Evolutionary conservation across 495 filamentous ascomycete species (phyloP), one percentile per base, ranked within the genome.

Genomic region (Penicillium lividum): DNA sequence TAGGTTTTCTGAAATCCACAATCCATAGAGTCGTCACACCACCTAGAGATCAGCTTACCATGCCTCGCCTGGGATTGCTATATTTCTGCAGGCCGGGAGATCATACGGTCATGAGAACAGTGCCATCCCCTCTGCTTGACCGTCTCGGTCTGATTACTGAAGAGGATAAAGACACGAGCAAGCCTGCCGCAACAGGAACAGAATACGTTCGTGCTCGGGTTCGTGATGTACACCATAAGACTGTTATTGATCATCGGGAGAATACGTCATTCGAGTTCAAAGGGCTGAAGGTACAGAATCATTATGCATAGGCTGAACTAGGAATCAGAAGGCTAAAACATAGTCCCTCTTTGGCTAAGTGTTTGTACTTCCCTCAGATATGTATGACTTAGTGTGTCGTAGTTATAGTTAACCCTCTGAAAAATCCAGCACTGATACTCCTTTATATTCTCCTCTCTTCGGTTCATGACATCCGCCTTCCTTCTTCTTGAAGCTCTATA

Each of bases 1-100:
- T 3, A 67, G 76, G 76, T 0, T 73, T 78, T 30, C 56, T 81
- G 30, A 80, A 80, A 67, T 72, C 69, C 1, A 80, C 73, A n/a
- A 66, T 80, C 27, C 78, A 82, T 58, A 72, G 79, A 7, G 80
- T 82, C 11, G 74, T 80, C 18, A 68, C 79, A 5, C 76, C 75
- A 7, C 75, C 78, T 0, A 66, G 61, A 5, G 74, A 81, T 59
- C 80, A 83, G 47, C 60, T 70, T n/a, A 56, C 78, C 40, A 66
- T 79, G 9, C 61, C 75, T 53, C 75, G 79, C 6, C 70, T 80
- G 16, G 75, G 79, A 6, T 58, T 80, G 11, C 61, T 81, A 3
- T 83, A 81, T 56, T 80, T 83, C 57, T 61, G 63, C 43, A 56
- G 80, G 33, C 68, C 68, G 0, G 69, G 69, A 25, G 75, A 78